A percentile compares a stretch with the other conserved stretches of the same genome.
Conservation (phyloP, 805 yeast genomes). For the Maudiozyma barnettii region DNA sequence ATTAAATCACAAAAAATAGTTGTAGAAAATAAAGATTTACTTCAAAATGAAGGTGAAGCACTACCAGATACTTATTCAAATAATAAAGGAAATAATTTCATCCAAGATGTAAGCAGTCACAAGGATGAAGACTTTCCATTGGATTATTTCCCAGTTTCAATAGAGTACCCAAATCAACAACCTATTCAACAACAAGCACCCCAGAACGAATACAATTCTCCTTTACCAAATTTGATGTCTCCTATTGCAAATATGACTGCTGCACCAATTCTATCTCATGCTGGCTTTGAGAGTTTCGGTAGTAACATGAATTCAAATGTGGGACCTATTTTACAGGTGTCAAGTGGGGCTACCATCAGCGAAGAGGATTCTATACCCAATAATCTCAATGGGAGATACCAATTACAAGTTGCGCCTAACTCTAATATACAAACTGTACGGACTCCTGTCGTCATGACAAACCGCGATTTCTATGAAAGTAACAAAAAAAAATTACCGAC, state of each 20-base stretch:
- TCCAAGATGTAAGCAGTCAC: not conserved
- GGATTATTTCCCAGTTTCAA: constrained; percentile 48
- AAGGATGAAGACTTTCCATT: constrained; percentile 60
- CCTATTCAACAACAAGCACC: not conserved
- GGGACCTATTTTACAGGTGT: not conserved
- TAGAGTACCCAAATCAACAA: constrained; percentile 24
- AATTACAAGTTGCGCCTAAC: not conserved
- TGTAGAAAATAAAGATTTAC: constrained; percentile 6
- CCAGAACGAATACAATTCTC: not conserved
- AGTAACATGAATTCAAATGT: not conserved
- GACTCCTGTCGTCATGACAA: constrained; percentile 1
- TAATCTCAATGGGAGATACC: not conserved
- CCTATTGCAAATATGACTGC: not conserved
- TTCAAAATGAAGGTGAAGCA: not conserved
- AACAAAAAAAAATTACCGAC: constrained; percentile 3
- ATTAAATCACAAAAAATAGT: constrained; percentile 14
- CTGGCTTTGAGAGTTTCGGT: not conserved
- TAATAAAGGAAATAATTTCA: not conserved
- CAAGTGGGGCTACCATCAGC: not conserved
- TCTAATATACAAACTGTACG: not conserved
- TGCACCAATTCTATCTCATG: not conserved
- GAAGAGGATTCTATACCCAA: not conserved
- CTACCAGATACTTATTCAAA: not conserved
- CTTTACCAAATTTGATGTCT: not conserved
- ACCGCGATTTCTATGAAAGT: constrained; percentile 15